Evolutionary conservation across 2,329 filamentous ascomycete genomes (phyloP).

Genomic region (Hymenoscyphus linearis): DNA sequence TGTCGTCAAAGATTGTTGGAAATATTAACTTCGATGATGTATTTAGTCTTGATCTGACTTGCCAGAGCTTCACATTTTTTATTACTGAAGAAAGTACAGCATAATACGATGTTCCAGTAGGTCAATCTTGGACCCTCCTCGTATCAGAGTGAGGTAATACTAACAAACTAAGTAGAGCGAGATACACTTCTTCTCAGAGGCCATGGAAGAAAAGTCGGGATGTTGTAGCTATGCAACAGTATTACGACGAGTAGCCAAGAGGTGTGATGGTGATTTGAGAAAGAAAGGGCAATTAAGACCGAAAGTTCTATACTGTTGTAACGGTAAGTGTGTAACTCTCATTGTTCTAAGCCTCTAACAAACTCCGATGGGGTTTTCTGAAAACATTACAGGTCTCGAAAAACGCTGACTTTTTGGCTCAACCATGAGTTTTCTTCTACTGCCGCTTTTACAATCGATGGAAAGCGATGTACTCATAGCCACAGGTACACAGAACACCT

Average conservation of each 20-base stretch:
- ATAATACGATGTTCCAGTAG: slow-evolving; percentile 27
- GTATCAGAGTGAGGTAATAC: slow-evolving; percentile 1
- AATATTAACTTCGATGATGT: slow-evolving; percentile 29
- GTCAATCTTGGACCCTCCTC: not conserved
- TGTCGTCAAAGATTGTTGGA: slow-evolving; percentile 26
- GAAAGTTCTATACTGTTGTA: too few relatives aligned
- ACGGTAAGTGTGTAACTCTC: too few relatives aligned
- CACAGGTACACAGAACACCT: not conserved
- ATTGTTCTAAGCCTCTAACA: too few relatives aligned
- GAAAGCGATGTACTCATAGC: too few relatives aligned
- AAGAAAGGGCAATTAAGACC: too few relatives aligned
- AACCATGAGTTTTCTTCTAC: too few relatives aligned
- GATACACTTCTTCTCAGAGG: slow-evolving; percentile 26
- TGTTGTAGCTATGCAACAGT: slow-evolving; percentile 42
- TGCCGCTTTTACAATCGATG: too few relatives aligned
- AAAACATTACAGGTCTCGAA: too few relatives aligned
- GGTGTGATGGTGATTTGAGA: slow-evolving; percentile 39
- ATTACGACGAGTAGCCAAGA: slow-evolving; percentile 54
- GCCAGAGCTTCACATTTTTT: slow-evolving; percentile 23
- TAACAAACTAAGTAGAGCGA: slow-evolving; percentile 24
- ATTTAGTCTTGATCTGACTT: slow-evolving; percentile 27
- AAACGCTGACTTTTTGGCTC: too few relatives aligned
- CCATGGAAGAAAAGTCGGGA: slow-evolving; percentile 14
- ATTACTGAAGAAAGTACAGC: slow-evolving; percentile 29
- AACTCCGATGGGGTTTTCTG: too few relatives aligned